phyloP scores from a whole-genome alignment of 2,329 filamentous ascomycete species.

The Akanthomyces lecanii region DNA sequence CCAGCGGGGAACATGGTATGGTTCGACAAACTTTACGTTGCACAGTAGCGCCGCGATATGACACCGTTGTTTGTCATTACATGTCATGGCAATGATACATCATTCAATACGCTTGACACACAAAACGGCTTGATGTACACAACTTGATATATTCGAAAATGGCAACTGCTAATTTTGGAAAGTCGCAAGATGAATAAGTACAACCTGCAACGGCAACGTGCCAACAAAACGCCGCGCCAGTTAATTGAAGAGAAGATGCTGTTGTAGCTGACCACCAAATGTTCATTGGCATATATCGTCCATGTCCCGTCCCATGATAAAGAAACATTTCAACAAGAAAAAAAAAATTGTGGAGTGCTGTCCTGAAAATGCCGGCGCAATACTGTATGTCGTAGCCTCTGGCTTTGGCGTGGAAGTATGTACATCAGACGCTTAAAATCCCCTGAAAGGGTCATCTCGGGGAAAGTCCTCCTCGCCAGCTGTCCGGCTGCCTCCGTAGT shows the following conservation, averaged over 20 bases:
- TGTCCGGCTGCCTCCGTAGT: slow-evolving; percentile 43
- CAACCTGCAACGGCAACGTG: neutral
- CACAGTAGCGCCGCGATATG: neutral
- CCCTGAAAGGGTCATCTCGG: slow-evolving; percentile 58
- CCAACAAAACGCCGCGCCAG: slow-evolving; percentile 7
- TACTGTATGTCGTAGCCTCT: neutral
- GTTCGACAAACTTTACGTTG: too few relatives aligned
- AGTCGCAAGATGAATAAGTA: neutral
- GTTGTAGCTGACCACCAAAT: slow-evolving; percentile 14
- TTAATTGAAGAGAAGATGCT: slow-evolving; percentile 10
- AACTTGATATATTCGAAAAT: neutral
- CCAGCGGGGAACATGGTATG: too few relatives aligned
- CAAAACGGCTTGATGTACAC: neutral
- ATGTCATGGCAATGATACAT: neutral
- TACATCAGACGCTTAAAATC: slow-evolving; percentile 42
- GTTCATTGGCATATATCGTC: slow-evolving; percentile 15
- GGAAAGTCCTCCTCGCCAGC: slow-evolving; percentile 53
- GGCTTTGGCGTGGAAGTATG: neutral
- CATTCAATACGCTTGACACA: too few relatives aligned
- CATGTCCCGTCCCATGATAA: slow-evolving; percentile 9
- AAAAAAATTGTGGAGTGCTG: slow-evolving; percentile 19
- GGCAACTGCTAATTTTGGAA: neutral
- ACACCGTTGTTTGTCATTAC: neutral
- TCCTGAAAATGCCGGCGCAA: slow-evolving; percentile 10
- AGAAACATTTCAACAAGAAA: neutral